Evolutionary conservation across 208 protist species (phyloP).

Genomic region (Trypanosoma platydactyli): DNA sequence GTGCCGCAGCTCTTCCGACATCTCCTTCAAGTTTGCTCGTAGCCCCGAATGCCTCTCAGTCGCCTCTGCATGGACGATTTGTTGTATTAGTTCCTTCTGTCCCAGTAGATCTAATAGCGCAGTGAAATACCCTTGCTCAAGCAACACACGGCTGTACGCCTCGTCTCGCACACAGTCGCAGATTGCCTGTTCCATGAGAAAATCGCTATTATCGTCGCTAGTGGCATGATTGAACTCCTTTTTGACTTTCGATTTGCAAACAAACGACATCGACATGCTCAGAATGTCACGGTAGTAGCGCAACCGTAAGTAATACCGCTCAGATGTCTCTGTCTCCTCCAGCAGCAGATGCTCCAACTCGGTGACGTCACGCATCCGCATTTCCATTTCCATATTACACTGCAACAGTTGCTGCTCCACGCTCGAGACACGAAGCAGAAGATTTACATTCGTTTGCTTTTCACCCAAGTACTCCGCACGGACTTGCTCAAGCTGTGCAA

Average conservation of each 20-base stretch:
- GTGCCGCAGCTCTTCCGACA: conserved; percentile 23
- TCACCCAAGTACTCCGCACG: conserved; percentile 65
- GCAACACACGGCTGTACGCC: conserved; percentile 24
- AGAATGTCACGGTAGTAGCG: conserved; percentile 45
- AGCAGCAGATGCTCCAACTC: conserved; percentile 74
- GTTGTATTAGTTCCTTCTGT: conserved; percentile 19
- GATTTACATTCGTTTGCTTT: conserved; percentile 72
- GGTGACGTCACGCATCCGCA: conserved; percentile 39
- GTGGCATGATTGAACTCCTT: background rate
- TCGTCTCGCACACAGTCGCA: conserved; percentile 43
- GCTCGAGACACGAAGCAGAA: conserved; percentile 60
- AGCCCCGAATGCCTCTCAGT: conserved; percentile 21
- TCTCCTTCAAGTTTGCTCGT: conserved; percentile 10
- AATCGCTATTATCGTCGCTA: background rate
- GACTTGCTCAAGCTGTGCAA: conserved; percentile 42
- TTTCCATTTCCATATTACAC: conserved; percentile 31
- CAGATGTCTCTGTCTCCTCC: conserved; percentile 72
- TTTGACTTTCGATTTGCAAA: conserved; percentile 5
- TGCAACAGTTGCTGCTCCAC: conserved; percentile 50
- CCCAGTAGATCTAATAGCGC: conserved; percentile 18
- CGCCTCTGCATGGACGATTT: conserved; percentile 7
- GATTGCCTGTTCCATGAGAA: conserved; percentile 37
- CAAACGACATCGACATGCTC: conserved; percentile 38
- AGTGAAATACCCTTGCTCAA: conserved; percentile 35
- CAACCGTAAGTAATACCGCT: conserved; percentile 70